These are phyloP conservation scores for Xenoacremonium recifei DNA, from an alignment of 2,329 filamentous ascomycete species.

Conservation along the genomic window DNA sequence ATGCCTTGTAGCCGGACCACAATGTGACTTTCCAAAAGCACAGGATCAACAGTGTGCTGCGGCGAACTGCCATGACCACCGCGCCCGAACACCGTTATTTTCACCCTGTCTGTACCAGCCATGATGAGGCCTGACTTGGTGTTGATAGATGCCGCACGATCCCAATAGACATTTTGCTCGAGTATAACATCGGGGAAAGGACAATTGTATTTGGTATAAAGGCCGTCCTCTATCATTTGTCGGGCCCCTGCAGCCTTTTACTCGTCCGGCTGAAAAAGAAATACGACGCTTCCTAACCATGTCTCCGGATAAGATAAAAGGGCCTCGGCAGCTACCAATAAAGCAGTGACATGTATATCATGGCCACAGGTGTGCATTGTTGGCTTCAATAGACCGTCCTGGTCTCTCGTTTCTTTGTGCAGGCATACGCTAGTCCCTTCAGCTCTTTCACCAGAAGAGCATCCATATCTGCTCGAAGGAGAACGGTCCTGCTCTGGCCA, in stretches of 20 bases:
- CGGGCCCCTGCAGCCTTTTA: slow-evolving; percentile 60
- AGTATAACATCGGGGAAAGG: slow-evolving; percentile 34
- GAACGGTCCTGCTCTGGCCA: no score
- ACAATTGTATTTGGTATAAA: slow-evolving; percentile 25
- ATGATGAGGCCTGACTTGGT: slow-evolving; percentile 24
- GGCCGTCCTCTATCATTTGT: slow-evolving; percentile 38
- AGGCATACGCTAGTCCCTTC: no score
- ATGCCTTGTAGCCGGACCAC: slow-evolving; percentile 35
- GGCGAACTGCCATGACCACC: slow-evolving; percentile 49
- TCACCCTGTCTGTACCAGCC: slow-evolving; percentile 24
- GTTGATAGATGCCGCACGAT: slow-evolving; percentile 31
- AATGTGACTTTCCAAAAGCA: slow-evolving; percentile 40
- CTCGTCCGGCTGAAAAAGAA: slow-evolving; percentile 67
- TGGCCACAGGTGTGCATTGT: slow-evolving; percentile 71
- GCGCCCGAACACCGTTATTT: slow-evolving; percentile 33
- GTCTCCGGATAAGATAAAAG: slow-evolving; percentile 40
- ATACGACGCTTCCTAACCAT: slow-evolving; percentile 63
- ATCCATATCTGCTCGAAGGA: no score
- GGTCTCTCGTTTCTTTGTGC: no score
- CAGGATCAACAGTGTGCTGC: slow-evolving; percentile 43
- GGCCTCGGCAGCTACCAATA: slow-evolving; percentile 54
- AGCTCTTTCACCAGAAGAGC: no score
- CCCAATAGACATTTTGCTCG: slow-evolving; percentile 34
- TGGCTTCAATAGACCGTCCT: slow-evolving; percentile 34
- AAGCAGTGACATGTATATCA: slow-evolving; percentile 60